Evolutionary conservation across 2,329 filamentous ascomycete species (phyloP), one percentile per base, ranked within the genome.

Genomic region (Chrysoporthe deuterocubensis): DNA sequence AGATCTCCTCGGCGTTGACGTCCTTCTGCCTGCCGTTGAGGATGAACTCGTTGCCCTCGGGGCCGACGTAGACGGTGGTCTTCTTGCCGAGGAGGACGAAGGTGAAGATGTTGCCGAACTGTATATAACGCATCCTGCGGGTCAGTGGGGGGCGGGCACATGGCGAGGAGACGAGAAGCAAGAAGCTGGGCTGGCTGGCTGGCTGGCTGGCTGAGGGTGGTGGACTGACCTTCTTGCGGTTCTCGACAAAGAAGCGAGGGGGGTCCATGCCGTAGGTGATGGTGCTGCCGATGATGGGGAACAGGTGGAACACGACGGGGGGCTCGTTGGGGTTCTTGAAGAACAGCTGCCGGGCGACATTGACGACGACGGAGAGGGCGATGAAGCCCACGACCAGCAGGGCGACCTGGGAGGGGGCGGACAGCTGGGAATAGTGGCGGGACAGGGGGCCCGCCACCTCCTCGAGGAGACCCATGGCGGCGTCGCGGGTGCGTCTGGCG

Each of bases 181-280:
- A n/a, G n/a, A n/a, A n/a, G n/a, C n/a, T n/a, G n/a, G n/a, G n/a
- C n/a, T n/a, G n/a, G n/a, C n/a, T n/a, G n/a, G n/a, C n/a, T n/a
- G n/a, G n/a, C n/a, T n/a, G n/a, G n/a, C n/a, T n/a, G n/a, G n/a
- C n/a, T n/a, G n/a, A n/a, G n/a, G n/a, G n/a, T n/a, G 50, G 14
- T 26, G 26, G 26, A 26, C 75, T 67, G 74, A 92, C 90, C 87
- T 93, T 92, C 75, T 85, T 81, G 70, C 86, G 87, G 80, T 87
- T 87, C 77, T 84, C 89, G 87, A 74, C 84, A 83, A 97, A 97
- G 86, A 97, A 98, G 63, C 84, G 85, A 76, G 93, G 94, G 18
- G 95, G 95, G 76, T 98, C 93, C 81, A 97, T 97, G 79, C 95
- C 95, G 81, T 98, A 99, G 57, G 89, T 92, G 74, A 98, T 84